Percentiles rank a stretch among this genome's conserved stretches.
phyloP scores from a whole-genome alignment of 1,284 basidiomycete genomes.

The Anthracocystis setariae region DNA sequence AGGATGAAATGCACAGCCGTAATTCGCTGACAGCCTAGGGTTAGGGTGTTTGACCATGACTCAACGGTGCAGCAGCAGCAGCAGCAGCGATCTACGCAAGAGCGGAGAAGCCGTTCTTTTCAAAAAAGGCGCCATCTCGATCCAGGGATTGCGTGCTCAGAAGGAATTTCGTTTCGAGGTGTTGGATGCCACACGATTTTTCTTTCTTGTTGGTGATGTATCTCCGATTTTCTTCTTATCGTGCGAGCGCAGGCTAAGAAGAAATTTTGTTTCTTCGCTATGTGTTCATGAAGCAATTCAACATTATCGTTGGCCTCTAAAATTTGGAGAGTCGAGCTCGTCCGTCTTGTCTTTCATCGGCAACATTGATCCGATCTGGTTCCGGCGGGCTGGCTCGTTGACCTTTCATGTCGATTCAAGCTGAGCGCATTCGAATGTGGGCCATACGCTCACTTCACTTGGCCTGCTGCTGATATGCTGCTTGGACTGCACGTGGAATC shows the following conservation, averaged over 20 bases:
- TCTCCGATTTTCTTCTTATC: constrained; percentile 4
- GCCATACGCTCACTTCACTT: too few species aligned
- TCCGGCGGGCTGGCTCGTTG: too few species aligned
- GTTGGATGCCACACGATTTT: too few species aligned
- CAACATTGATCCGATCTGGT: constrained; percentile 5
- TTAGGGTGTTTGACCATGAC: constrained; percentile 3
- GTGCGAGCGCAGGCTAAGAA: constrained; percentile 5
- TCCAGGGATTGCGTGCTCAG: constrained; percentile 25
- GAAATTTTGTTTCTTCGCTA: not conserved
- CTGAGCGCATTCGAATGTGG: too few species aligned
- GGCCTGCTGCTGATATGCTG: too few species aligned
- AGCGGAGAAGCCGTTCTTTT: not conserved
- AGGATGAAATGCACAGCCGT: constrained; percentile 8
- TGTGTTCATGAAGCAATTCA: not conserved
- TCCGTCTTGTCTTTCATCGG: constrained; percentile 5
- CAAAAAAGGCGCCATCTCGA: constrained; percentile 4
- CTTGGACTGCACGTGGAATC: too few species aligned
- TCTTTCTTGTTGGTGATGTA: too few species aligned
- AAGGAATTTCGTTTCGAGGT: too few species aligned
- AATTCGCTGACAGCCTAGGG: constrained; percentile 8
- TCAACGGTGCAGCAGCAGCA: constrained; percentile 26
- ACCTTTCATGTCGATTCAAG: too few species aligned
- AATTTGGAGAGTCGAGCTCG: not conserved
- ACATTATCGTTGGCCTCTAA: too few species aligned
- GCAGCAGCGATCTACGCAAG: not conserved